Base-by-base conservation (phyloP, 2,329 filamentous ascomycete genomes). In the Seiridium unicorne region DNA sequence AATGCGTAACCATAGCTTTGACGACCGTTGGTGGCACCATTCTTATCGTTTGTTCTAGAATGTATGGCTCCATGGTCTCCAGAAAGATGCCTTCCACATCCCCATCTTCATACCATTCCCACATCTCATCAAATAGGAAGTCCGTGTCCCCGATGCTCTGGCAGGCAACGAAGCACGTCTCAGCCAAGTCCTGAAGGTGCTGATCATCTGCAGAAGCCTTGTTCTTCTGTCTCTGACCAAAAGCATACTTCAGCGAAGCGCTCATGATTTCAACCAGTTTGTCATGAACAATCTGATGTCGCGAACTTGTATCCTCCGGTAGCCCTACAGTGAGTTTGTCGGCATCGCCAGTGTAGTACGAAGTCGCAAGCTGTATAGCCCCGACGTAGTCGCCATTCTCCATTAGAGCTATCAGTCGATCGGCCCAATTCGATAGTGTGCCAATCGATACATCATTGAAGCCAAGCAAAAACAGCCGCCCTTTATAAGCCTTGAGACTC, bases 401-500 rank as follows among this genome's bases (percentile, higher is more conserved):
- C 91, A 99, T 97, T 66, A 98, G 81, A 0, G 94, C 93, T 65
- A 97, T 88, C 18, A 99, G 80, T 46, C 95, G 84, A 74, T 99
- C 95, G 2, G 95, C 94, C 95, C 95, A 99, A 67, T 99, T 99
- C 0, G 95, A 98, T 40, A 99, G 77, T 4, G 90, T 91, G 2
- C 95, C 95, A 53, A 98, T 91, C 0, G 92, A 92, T 46, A 97
- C 81, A 70, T 98, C 94, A 70, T 94, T 95, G 77, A 94, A 93
- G n/a, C 95, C 93, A 7, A 99, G 81, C 3, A 98, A 78, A 70
- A 99, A 99, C 42, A 97, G 81, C 36, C 94, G 86, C 4, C 95
- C 93, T 74, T 98, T 99, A 77, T 98, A 99, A 3, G 92, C 85
- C 69, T 91, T 92, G 76, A 98, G 94, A 74, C 94, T 97, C 92